Conservation (phyloP, 352 stramenopile species). For the Globisporangium apiculatum region DNA sequence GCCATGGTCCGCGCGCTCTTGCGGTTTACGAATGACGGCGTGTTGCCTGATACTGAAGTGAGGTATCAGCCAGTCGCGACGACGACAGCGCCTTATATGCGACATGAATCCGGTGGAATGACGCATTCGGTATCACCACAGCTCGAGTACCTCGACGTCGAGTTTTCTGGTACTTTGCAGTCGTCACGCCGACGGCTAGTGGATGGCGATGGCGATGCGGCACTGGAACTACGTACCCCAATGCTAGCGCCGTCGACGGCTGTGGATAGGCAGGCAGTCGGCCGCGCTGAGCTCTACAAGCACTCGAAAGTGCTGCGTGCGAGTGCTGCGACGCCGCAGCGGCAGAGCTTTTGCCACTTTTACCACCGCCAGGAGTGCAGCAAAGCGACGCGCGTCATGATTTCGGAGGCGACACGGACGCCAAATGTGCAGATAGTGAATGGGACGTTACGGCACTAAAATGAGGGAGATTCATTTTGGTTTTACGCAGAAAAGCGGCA, state of each 20-base stretch:
- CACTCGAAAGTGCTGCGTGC: constrained; percentile 63
- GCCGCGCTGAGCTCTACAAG: constrained; percentile 24
- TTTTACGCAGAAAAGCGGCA: no score
- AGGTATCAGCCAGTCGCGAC: not conserved
- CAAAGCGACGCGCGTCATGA: constrained; percentile 26
- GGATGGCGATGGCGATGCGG: constrained; percentile 5
- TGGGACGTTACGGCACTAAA: no score
- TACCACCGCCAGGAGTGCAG: constrained; percentile 48
- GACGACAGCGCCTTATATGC: not conserved
- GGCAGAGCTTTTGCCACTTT: constrained; percentile 64
- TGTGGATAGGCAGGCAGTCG: not conserved
- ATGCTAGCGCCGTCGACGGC: not conserved
- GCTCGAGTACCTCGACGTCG: constrained; percentile 26
- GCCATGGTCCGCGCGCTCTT: constrained; percentile 51
- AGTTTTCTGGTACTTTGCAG: constrained; percentile 21
- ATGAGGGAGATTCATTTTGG: no score
- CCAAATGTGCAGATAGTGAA: no score
- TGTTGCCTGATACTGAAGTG: constrained; percentile 9
- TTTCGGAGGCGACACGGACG: not conserved
- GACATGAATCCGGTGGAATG: constrained; percentile 1
- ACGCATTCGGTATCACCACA: not conserved
- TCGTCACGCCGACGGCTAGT: not conserved
- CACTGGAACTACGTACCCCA: constrained; percentile 17
- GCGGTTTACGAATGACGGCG: constrained; percentile 47
- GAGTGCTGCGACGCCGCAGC: constrained; percentile 21